Conservation (phyloP, 2,329 filamentous ascomycete genomes). For the Pseudonectria buxi region DNA sequence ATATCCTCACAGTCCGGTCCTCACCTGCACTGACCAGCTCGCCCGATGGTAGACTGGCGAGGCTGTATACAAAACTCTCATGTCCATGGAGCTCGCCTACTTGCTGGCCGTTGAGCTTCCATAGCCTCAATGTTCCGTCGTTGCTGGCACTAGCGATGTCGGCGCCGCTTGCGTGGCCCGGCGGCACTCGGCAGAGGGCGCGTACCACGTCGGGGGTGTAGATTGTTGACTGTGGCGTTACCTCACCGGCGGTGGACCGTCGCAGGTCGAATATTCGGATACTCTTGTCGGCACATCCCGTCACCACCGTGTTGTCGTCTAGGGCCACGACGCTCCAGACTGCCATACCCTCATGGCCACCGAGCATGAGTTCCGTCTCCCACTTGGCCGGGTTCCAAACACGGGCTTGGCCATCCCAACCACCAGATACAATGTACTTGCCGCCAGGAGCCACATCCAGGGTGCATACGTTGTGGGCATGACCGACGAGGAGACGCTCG, state of each 20-base stretch:
- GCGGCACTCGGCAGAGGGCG: constrained; percentile 76
- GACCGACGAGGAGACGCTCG: constrained; percentile 78
- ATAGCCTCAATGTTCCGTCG: constrained; percentile 80
- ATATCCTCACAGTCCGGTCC: constrained; percentile 87
- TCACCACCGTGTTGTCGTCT: constrained; percentile 73
- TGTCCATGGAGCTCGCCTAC: constrained; percentile 78
- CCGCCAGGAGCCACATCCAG: constrained; percentile 71
- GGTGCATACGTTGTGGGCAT: constrained; percentile 81
- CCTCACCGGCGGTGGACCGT: constrained; percentile 47
- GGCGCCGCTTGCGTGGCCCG: constrained; percentile 69
- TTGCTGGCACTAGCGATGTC: constrained; percentile 95
- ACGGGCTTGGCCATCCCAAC: constrained; percentile 86
- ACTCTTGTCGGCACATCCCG: constrained; percentile 84
- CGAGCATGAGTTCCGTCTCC: constrained; percentile 65
- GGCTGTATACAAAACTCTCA: constrained; percentile 88
- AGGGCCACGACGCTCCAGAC: constrained; percentile 92
- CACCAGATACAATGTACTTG: constrained; percentile 75
- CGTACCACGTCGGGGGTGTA: constrained; percentile 76
- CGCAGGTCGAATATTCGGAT: constrained; percentile 78
- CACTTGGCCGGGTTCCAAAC: constrained; percentile 83
- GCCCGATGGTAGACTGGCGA: constrained; percentile 70
- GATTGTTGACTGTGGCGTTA: constrained; percentile 47
- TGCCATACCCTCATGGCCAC: constrained; percentile 66
- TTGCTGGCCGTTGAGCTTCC: constrained; percentile 72
- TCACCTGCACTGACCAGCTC: constrained; percentile 89